Conservation (phyloP, 768 basidiomycete species). For the Crepidotus variabilis region DNA sequence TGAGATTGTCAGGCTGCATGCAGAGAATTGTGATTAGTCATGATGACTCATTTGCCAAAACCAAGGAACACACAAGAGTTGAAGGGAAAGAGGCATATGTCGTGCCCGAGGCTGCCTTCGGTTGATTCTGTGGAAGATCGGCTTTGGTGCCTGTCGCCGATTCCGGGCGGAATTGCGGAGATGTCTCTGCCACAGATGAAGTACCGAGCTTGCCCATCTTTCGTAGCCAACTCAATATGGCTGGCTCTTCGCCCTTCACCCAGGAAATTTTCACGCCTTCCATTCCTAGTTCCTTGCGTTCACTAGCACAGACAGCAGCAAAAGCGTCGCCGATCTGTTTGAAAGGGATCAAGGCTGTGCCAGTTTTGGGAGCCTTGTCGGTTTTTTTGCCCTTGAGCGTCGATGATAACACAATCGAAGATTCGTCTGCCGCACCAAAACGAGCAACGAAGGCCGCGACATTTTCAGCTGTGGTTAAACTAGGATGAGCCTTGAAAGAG, state of each 20-base stretch:
- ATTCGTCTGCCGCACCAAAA: conserved; percentile 62
- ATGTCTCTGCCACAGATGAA: conserved; percentile 1
- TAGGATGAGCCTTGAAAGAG: conserved; percentile 50
- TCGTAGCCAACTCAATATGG: conserved; percentile 68
- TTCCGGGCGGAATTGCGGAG: conserved; percentile 8
- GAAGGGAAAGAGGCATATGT: conserved; percentile 64
- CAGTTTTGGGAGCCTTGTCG: conserved; percentile 58
- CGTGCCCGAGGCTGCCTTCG: conserved; percentile 20
- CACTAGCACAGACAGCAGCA: conserved; percentile 64
- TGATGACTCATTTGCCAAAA: background rate
- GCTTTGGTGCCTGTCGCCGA: conserved; percentile 14
- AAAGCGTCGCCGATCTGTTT: conserved; percentile 74
- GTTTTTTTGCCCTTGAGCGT: conserved; percentile 39
- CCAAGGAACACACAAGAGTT: conserved; percentile 40
- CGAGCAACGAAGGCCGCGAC: conserved; percentile 49
- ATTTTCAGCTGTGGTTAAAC: conserved; percentile 46
- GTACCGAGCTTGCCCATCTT: conserved; percentile 62
- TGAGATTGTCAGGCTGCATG: conserved; percentile 24
- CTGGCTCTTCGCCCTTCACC: conserved; percentile 74
- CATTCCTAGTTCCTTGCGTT: conserved; percentile 45
- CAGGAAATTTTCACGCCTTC: conserved; percentile 67
- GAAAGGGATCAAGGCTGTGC: conserved; percentile 73
- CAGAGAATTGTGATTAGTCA: conserved; percentile 9
- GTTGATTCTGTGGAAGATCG: conserved; percentile 27
- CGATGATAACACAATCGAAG: conserved; percentile 61